A percentile compares a stretch with the other conserved stretches of the same genome.
These are phyloP conservation scores for Ophiostoma sp. DNA, from an alignment of 2,329 filamentous ascomycete genomes.

Conservation along the genomic window DNA sequence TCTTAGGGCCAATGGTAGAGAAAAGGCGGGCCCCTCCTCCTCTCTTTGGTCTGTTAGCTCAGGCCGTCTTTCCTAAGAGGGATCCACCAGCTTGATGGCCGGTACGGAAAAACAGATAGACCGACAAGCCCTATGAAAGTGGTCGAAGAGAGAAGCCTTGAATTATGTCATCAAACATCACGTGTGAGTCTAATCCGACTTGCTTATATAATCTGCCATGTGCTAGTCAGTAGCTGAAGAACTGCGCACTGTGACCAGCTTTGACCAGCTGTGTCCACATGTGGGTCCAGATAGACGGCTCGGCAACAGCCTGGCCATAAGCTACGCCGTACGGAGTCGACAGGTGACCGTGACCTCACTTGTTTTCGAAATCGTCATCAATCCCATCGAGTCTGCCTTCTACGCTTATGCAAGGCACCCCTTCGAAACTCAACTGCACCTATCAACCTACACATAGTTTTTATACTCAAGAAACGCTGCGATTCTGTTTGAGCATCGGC, in stretches of 20 bases:
- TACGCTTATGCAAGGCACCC: neutral
- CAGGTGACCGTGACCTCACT: constrained; percentile 8
- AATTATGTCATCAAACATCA: neutral
- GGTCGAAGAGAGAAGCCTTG: neutral
- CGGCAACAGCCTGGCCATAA: constrained; percentile 6
- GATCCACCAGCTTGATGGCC: neutral
- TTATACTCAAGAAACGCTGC: neutral
- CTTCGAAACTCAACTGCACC: neutral
- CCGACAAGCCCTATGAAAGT: constrained; percentile 5
- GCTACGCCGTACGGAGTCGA: constrained; percentile 1
- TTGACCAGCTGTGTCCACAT: neutral
- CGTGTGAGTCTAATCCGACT: neutral
- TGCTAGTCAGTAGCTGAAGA: neutral
- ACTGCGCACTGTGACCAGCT: neutral
- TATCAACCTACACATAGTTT: neutral
- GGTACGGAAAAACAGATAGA: neutral
- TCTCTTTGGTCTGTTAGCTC: neutral
- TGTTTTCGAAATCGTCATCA: constrained; percentile 12
- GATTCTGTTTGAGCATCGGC: neutral
- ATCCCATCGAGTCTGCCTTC: neutral
- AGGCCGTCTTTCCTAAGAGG: neutral
- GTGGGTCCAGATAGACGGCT: neutral
- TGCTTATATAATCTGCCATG: neutral
- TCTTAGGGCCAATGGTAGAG: constrained; percentile 4
- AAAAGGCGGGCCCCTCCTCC: constrained; percentile 11